These are phyloP conservation scores for Pichia ethanolica DNA, from an alignment of 805 yeast species.

Conservation along the genomic window DNA sequence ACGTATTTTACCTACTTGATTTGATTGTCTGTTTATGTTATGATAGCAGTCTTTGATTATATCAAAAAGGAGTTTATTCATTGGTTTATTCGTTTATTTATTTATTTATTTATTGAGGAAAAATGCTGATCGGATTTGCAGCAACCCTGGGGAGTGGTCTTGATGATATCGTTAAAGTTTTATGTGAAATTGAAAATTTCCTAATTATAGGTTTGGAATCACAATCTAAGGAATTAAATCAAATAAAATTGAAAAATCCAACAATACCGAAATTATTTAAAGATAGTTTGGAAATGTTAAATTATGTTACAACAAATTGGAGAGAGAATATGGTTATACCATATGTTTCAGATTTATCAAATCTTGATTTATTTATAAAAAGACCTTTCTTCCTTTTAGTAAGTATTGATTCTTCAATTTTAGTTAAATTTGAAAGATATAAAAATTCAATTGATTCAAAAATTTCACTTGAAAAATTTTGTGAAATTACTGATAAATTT, in stretches of 20 bases:
- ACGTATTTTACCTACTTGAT: background rate
- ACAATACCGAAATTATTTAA: constrained; percentile 8
- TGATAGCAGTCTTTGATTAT: too few species aligned
- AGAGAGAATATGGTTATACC: constrained; percentile 49
- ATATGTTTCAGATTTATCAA: constrained; percentile 35
- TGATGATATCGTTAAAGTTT: constrained; percentile 49
- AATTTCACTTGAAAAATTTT: constrained; percentile 12
- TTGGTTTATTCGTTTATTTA: too few species aligned
- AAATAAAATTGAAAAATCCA: background rate
- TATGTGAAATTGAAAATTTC: constrained; percentile 45
- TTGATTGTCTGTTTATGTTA: too few species aligned
- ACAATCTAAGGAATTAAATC: background rate
- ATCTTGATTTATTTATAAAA: constrained; percentile 43
- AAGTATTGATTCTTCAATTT: constrained; percentile 66
- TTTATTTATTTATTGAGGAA: background rate
- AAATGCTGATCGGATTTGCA: constrained; percentile 67
- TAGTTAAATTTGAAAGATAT: constrained; percentile 36
- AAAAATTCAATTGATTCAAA: background rate
- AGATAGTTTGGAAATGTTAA: constrained; percentile 38
- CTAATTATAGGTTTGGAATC: constrained; percentile 20
- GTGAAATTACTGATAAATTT: constrained; percentile 5
- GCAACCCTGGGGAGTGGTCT: constrained; percentile 65
- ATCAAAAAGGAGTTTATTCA: too few species aligned
- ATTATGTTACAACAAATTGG: constrained; percentile 64
- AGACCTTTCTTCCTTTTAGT: constrained; percentile 83